phyloP scores from a whole-genome alignment of 441 rosid genomes.

The Omphalea diandra region DNA sequence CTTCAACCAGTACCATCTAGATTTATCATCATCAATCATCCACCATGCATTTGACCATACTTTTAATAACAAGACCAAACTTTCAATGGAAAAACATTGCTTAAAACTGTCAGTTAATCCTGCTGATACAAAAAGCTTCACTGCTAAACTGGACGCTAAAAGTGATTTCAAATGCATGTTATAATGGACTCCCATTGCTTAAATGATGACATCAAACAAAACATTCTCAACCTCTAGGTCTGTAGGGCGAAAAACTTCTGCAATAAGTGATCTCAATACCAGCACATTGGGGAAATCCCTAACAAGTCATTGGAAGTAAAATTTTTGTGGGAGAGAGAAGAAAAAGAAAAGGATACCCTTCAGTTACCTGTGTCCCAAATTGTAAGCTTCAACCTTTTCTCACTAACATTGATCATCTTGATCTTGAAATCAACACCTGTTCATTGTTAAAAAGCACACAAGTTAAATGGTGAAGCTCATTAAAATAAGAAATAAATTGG shows the following conservation, averaged over 20 bases:
- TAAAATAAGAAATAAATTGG: neutral
- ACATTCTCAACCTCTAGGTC: neutral
- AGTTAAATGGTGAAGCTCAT: neutral
- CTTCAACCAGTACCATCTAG: neutral
- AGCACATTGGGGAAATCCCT: neutral
- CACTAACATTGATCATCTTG: slow-evolving; percentile 51
- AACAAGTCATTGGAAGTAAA: neutral
- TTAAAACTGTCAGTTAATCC: neutral
- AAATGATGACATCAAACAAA: too few relatives aligned
- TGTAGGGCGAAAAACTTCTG: neutral
- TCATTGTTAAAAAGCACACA: slow-evolving; percentile 12
- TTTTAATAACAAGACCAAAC: neutral
- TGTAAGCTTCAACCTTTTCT: slow-evolving; percentile 66
- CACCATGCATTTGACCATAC: neutral
- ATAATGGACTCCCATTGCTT: too few relatives aligned
- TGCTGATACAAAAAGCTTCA: neutral
- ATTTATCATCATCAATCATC: too few relatives aligned
- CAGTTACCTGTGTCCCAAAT: slow-evolving; percentile 76
- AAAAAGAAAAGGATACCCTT: neutral
- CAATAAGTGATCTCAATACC: neutral
- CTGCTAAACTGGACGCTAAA: neutral
- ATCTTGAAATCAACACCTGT: slow-evolving; percentile 80
- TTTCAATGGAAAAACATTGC: neutral
- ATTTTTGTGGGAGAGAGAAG: neutral
- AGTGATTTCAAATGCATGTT: too few relatives aligned